phyloP scores from a whole-genome alignment of 257 asterid species.

The Fraxinus quadrangulata region DNA sequence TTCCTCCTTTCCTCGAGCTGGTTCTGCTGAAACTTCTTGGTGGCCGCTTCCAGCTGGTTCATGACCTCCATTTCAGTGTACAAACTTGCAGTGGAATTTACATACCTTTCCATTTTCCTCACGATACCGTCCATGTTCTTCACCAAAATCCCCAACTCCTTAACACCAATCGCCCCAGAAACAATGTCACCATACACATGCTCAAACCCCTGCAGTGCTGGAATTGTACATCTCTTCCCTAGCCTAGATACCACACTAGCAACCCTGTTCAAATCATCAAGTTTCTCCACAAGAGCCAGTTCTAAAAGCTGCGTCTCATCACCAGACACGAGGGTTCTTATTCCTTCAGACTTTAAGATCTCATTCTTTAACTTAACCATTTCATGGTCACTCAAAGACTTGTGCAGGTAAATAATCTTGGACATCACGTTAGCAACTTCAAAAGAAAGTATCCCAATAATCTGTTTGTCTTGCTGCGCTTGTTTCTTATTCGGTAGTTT shows the following conservation, averaged over 20 bases:
- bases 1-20: slow-evolving; percentile 75
- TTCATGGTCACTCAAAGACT: slow-evolving; percentile 68
- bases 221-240: slow-evolving; percentile 84
- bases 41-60: slow-evolving; percentile 72
- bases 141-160: slow-evolving; percentile 76
- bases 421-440: slow-evolving; percentile 99
- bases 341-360: slow-evolving; percentile 70
- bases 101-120: slow-evolving; percentile 80
- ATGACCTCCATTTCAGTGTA: slow-evolving; percentile 72
- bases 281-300: slow-evolving; percentile 69
- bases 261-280: slow-evolving; percentile 75
- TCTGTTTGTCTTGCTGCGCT: slow-evolving; percentile 40
- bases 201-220: slow-evolving; percentile 89
- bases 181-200: slow-evolving; percentile 86
- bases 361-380: slow-evolving; percentile 69
- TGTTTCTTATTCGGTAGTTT: slow-evolving; percentile 45
- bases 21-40: slow-evolving; percentile 78
- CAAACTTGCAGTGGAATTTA: slow-evolving; percentile 55
- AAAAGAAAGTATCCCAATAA: slow-evolving; percentile 80
- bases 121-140: slow-evolving; percentile 91
- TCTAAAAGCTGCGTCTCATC: slow-evolving; percentile 71
- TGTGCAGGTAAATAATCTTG: slow-evolving; percentile 75
- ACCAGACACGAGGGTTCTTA: slow-evolving; percentile 59
- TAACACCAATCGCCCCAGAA: slow-evolving; percentile 67
- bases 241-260: slow-evolving; percentile 84